A percentile compares a stretch with the other conserved stretches of the same genome.
phyloP scores from a whole-genome alignment of 352 stramenopile species.

The Globisporangium viniferum region DNA sequence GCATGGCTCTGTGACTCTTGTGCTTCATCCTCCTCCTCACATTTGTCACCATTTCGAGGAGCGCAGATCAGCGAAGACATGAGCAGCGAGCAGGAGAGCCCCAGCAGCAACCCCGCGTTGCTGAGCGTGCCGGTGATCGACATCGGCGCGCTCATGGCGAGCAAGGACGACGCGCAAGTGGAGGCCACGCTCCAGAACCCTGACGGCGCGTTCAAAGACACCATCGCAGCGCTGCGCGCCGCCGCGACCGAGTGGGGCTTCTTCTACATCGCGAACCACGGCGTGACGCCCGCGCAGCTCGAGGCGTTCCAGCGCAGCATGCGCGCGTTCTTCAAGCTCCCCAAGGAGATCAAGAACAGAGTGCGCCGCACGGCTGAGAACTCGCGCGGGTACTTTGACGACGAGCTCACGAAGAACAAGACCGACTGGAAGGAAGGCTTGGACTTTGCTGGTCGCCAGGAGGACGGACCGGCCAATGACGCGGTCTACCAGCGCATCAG shows the following conservation, averaged over 20 bases:
- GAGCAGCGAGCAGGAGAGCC: too few species aligned
- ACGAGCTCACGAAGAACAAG: constrained; percentile 93
- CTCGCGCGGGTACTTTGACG: constrained; percentile 91
- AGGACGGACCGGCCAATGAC: constrained; percentile 40
- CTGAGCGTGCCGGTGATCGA: constrained; percentile 46
- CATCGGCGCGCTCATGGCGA: constrained; percentile 45
- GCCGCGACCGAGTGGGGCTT: constrained; percentile 88
- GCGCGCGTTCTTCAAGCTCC: constrained; percentile 11
- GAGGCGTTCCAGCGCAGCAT: constrained; percentile 61
- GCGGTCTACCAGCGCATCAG: constrained; percentile 56
- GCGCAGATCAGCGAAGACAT: too few species aligned
- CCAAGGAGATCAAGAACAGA: too few species aligned
- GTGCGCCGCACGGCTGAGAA: constrained; percentile 80
- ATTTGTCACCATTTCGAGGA: too few species aligned
- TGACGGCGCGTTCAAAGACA: constrained; percentile 19
- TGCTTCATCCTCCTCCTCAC: too few species aligned
- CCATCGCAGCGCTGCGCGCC: constrained; percentile 38
- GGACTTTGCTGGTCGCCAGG: constrained; percentile 53
- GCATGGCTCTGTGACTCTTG: too few species aligned
- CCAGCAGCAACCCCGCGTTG: background rate
- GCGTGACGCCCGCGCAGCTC: constrained; percentile 58
- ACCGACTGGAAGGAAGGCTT: constrained; percentile 91
- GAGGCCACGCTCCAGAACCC: constrained; percentile 19
- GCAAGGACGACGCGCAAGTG: constrained; percentile 31
- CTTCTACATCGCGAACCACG: constrained; percentile 91